Conservation (phyloP, 139 green algal genomes). For the Closterium sp. region DNA sequence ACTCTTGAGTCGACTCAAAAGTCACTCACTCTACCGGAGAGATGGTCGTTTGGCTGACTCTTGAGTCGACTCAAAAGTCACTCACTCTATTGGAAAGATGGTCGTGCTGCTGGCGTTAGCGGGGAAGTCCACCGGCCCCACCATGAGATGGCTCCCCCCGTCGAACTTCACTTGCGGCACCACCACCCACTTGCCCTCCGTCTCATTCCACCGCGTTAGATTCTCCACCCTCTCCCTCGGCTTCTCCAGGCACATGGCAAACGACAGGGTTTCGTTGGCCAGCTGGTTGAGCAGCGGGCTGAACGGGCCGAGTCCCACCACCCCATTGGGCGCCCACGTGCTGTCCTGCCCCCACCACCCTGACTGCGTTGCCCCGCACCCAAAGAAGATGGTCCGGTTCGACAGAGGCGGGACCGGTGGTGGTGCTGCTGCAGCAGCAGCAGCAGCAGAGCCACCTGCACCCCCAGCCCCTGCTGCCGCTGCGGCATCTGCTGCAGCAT, state of each 20-base stretch:
- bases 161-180: background rate
- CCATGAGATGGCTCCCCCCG: background rate
- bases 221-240: background rate
- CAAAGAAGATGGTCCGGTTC: background rate
- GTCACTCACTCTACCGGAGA: too few species aligned
- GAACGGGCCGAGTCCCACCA: background rate
- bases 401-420: background rate
- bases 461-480: background rate
- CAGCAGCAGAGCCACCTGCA: background rate
- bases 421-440: too few species aligned
- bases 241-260: background rate
- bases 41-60: too few species aligned
- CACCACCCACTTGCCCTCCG: background rate
- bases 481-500: background rate
- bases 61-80: too few species aligned
- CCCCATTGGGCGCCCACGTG: background rate
- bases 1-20: too few species aligned
- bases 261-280: background rate
- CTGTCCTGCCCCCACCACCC: background rate
- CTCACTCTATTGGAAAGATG: background rate
- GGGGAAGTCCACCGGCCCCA: background rate
- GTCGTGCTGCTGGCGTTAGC: background rate
- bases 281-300: background rate
- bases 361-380: background rate
- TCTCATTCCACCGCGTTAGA: background rate